Conservation (phyloP, 23 red algal species). For the Agarophyton chilense region DNA sequence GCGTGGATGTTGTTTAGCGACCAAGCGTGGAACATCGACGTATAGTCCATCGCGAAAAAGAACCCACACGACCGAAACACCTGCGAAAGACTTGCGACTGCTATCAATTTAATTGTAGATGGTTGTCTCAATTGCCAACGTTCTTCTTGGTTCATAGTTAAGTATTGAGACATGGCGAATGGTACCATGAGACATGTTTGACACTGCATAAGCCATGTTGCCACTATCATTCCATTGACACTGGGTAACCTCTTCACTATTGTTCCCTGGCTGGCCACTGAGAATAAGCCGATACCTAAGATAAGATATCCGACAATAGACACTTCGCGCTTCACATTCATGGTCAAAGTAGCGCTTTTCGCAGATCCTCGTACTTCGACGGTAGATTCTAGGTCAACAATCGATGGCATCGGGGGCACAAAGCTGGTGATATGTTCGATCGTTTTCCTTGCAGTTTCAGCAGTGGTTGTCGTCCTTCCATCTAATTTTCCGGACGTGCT, state of each 20-base stretch:
- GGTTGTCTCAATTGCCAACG: background rate
- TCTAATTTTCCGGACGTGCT: background rate
- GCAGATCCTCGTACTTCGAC: conserved; percentile 6
- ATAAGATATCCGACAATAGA: conserved; percentile 43
- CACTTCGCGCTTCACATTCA: conserved; percentile 46
- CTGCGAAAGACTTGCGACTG: conserved; percentile 42
- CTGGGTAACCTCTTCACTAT: conserved; percentile 53
- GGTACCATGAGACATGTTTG: conserved; percentile 43
- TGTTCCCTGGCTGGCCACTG: conserved; percentile 42
- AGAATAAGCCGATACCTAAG: conserved; percentile 45
- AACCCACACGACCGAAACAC: conserved; percentile 53
- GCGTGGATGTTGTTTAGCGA: conserved; percentile 61
- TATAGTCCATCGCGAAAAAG: conserved; percentile 58
- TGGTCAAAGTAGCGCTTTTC: conserved; percentile 32
- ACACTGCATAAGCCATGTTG: conserved; percentile 50
- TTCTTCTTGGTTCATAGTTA: conserved; percentile 21
- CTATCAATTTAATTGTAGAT: background rate
- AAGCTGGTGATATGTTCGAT: conserved; percentile 11
- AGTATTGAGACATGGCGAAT: conserved; percentile 35
- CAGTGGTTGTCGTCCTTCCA: background rate
- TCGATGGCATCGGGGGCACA: conserved; percentile 25
- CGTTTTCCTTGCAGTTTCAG: background rate
- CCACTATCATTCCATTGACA: conserved; percentile 38
- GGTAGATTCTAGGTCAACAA: conserved; percentile 5
- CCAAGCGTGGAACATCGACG: conserved; percentile 59